Percentiles rank a stretch among this genome's conserved stretches.
Conservation (phyloP, 2,329 filamentous ascomycete species). For the Berkeleyomyces rouxiae region DNA sequence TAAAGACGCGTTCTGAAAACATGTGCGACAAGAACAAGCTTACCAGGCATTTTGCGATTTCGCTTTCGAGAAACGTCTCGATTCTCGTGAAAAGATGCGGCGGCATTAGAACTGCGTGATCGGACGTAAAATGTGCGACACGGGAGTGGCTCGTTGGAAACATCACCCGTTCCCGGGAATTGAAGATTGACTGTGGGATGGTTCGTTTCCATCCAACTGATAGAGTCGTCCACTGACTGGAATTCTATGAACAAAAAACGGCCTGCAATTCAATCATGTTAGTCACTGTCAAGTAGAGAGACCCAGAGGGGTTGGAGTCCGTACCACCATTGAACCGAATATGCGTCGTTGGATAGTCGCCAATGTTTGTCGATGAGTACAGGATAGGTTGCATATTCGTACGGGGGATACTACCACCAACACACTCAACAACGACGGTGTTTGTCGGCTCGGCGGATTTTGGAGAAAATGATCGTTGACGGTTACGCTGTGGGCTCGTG, state of each 20-base stretch:
- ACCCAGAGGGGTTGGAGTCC: neutral
- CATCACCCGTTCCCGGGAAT: slow-evolving; percentile 23
- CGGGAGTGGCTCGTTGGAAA: slow-evolving; percentile 24
- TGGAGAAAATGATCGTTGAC: slow-evolving; percentile 21
- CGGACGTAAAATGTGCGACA: slow-evolving; percentile 28
- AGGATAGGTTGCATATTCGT: slow-evolving; percentile 8
- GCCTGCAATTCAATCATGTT: slow-evolving; percentile 18
- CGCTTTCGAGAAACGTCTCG: neutral
- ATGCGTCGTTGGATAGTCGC: slow-evolving; percentile 7
- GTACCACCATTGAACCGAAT: slow-evolving; percentile 8
- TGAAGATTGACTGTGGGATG: slow-evolving; percentile 25
- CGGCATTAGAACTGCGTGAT: slow-evolving; percentile 18
- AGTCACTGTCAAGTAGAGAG: neutral
- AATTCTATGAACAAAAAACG: slow-evolving; percentile 28
- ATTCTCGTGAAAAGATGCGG: neutral
- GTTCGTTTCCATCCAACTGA: slow-evolving; percentile 27
- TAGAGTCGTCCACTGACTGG: slow-evolving; percentile 24
- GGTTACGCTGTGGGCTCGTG: slow-evolving; percentile 13
- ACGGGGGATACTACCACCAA: slow-evolving; percentile 21
- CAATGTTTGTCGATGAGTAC: slow-evolving; percentile 8
- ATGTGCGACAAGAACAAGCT: neutral
- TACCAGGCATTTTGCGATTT: neutral
- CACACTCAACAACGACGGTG: slow-evolving; percentile 38
- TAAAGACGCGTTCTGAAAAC: neutral
- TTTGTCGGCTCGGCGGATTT: slow-evolving; percentile 28